Conservation (phyloP, 2,329 filamentous ascomycete species). For the Trichoderma breve region DNA sequence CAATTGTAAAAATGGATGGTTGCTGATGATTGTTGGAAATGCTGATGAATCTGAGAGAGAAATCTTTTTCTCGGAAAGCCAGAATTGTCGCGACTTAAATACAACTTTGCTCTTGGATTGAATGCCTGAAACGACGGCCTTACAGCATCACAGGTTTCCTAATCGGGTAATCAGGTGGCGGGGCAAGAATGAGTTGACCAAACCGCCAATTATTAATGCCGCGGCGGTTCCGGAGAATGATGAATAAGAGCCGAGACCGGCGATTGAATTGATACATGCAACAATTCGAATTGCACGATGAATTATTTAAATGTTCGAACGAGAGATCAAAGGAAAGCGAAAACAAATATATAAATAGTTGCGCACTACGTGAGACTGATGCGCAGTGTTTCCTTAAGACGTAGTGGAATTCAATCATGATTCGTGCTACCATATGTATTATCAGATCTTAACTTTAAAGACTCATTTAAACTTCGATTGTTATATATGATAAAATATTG, state of each 20-base stretch:
- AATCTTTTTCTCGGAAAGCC: not conserved
- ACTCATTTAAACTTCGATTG: not conserved
- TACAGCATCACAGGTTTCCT: slow-evolving; percentile 20
- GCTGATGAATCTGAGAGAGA: not conserved
- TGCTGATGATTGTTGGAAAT: not conserved
- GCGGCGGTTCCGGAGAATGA: not conserved
- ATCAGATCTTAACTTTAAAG: not conserved
- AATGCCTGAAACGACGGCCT: slow-evolving; percentile 24
- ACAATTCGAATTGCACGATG: not conserved
- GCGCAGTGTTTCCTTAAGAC: not conserved
- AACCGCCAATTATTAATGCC: not conserved
- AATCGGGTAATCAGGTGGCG: slow-evolving; percentile 15
- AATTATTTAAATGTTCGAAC: not conserved
- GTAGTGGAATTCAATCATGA: not conserved
- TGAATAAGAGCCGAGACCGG: not conserved
- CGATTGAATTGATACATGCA: not conserved
- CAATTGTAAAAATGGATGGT: not conserved
- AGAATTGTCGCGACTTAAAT: slow-evolving; percentile 18
- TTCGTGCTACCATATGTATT: not conserved
- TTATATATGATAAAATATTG: not conserved
- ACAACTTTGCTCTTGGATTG: slow-evolving; percentile 14
- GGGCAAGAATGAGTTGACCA: not conserved
- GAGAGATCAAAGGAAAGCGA: not conserved
- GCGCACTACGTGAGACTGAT: not conserved
- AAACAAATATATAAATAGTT: not conserved